Conservation (phyloP, 768 basidiomycete species). For the Tylopilus rubrobrunneus region DNA sequence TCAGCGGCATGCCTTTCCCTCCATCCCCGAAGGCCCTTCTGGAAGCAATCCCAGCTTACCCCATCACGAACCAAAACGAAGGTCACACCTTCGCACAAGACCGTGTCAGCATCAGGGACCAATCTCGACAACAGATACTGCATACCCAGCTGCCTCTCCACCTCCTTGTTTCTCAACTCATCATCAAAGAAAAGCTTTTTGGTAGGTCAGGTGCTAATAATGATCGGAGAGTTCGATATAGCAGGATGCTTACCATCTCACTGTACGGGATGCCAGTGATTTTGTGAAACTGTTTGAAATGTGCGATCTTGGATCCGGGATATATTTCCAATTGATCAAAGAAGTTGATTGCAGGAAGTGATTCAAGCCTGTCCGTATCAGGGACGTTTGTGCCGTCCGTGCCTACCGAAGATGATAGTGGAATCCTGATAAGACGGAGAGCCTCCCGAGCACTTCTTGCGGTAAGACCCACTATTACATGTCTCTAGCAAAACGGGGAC, state of each 20-base stretch:
- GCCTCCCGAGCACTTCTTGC: slow-evolving; percentile 66
- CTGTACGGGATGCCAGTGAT: slow-evolving; percentile 74
- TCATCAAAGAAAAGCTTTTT: slow-evolving; percentile 69
- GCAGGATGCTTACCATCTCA: slow-evolving; percentile 57
- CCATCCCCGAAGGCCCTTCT: slow-evolving; percentile 73
- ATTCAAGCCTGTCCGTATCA: slow-evolving; percentile 16
- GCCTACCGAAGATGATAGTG: slow-evolving; percentile 34
- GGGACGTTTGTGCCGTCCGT: slow-evolving; percentile 16
- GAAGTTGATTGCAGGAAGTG: slow-evolving; percentile 50
- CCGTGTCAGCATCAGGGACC: neutral
- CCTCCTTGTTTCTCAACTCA: slow-evolving; percentile 54
- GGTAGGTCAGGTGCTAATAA: neutral
- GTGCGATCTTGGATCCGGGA: slow-evolving; percentile 76
- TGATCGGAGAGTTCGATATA: neutral
- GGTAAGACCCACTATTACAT: neutral
- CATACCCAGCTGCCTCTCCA: slow-evolving; percentile 45
- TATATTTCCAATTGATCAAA: slow-evolving; percentile 76
- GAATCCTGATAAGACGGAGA: slow-evolving; percentile 57
- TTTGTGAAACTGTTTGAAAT: slow-evolving; percentile 72
- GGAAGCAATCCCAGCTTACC: slow-evolving; percentile 56
- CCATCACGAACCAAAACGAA: slow-evolving; percentile 71
- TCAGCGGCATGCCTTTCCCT: slow-evolving; percentile 40
- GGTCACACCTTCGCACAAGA: slow-evolving; percentile 61
- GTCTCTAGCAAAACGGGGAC: slow-evolving; percentile 17
- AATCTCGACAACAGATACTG: neutral